Base-by-base conservation (phyloP, 1,284 basidiomycete species). In the Marasmius oreades region DNA sequence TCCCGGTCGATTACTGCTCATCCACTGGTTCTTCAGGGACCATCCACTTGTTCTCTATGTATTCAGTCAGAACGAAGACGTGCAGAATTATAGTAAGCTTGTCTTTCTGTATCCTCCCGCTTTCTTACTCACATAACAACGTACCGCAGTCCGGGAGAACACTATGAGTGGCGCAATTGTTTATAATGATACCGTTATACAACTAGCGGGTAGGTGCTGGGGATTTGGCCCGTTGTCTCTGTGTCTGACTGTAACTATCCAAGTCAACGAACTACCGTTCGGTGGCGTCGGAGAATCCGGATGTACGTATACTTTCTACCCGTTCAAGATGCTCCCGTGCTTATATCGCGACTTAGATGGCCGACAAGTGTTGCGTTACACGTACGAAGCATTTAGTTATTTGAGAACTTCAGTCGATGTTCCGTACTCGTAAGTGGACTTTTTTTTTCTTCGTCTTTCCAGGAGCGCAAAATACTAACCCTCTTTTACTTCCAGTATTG, bases 121-220 rank as follows among this genome's bases (percentile, higher is more conserved):
- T 12, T 31, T n/a, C n/a, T 39, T 20, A 14, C 12, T 43, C 12
- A 37, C 1, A 44, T 31, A 43, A 2, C 28, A 5, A 36, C 18
- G 28, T 18, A 12, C 1, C 26, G 55, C 66, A 82, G 84, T 82
- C 52, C 62, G 78, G 43, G 67, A 75, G 8, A 64, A 67, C 53
- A 84, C 81, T 1, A 69, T 66, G 53, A 82, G 80, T 60, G 85
- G 83, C 12, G 72, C 72, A 46, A 64, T 83, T 12, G 67, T 75
- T 2, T 73, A 84, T 56, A 86, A 86, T 54, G 82, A 85, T 57
- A 76, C 75, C 0, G 63, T 80, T 54, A 72, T 79, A 65, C 75
- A 84, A 57, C 62, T 84, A 52, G 59, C 72, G 57, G 65, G 78
- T 75, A 62, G 34, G 75, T 70, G 20, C 56, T 18, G 28, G 28